These are phyloP conservation scores for Colletotrichum trifolii DNA, from an alignment of 2,329 filamentous ascomycete species.

Conservation along the genomic window DNA sequence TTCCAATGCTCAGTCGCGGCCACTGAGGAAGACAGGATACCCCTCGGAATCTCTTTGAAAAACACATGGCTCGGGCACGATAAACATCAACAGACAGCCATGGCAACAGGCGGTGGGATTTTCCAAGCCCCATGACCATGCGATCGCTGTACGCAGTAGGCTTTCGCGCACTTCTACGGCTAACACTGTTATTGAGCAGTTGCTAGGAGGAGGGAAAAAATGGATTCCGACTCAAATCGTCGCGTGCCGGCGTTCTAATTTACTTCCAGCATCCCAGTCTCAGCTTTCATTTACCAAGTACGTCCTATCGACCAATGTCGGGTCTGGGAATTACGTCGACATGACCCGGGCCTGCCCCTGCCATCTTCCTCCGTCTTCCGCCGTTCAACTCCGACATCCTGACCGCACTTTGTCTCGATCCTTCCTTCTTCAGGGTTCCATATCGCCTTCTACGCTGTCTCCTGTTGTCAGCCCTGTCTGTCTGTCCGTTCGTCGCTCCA, in stretches of 20 bases:
- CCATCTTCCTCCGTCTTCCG: neutral
- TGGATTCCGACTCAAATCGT: no score
- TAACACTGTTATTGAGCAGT: no score
- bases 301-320: slow-evolving; percentile 5
- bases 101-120: slow-evolving; percentile 6
- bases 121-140: neutral
- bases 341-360: slow-evolving; percentile 4
- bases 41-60: no score
- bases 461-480: slow-evolving; percentile 4
- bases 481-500: neutral
- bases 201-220: no score
- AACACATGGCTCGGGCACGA: neutral
- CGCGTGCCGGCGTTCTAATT: slow-evolving; percentile 2
- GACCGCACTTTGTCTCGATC: neutral
- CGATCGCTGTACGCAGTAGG: neutral
- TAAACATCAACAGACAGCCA: neutral
- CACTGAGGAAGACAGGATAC: no score
- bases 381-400: slow-evolving; percentile 3
- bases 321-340: slow-evolving; percentile 15
- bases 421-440: slow-evolving; percentile 13
- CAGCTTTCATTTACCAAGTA: no score
- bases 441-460: neutral
- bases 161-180: no score
- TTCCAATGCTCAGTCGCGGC: no score
- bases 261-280: slow-evolving; percentile 10